These are phyloP conservation scores for Tulasnella sp. DNA, from an alignment of 768 basidiomycete genomes.

Conservation along the genomic window DNA sequence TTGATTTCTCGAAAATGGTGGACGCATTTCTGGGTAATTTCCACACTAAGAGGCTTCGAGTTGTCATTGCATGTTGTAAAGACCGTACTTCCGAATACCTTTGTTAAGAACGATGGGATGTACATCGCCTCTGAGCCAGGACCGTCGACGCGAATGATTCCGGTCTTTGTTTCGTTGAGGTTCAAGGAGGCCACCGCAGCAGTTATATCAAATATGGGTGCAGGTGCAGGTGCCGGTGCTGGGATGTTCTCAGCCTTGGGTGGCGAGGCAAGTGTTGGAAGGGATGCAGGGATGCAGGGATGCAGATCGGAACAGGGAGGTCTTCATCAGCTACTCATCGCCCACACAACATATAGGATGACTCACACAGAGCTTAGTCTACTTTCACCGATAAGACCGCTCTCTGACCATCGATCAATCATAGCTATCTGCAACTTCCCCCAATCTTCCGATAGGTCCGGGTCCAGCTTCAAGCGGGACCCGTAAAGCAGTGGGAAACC, in stretches of 20 bases:
- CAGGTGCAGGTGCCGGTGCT: not conserved
- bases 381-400: not conserved
- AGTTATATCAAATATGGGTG: not conserved
- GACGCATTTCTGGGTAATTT: no score
- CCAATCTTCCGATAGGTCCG: constrained; percentile 20
- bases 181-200: not conserved
- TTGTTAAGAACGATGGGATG: not conserved
- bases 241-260: not conserved
- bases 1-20: no score
- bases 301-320: not conserved
- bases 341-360: not conserved
- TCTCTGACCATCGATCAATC: not conserved
- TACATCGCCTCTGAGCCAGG: not conserved
- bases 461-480: constrained; percentile 1
- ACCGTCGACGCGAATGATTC: not conserved
- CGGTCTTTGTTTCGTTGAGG: not conserved
- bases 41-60: no score
- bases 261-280: not conserved
- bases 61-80: not conserved
- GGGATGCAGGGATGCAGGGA: not conserved
- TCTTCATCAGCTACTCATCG: not conserved
- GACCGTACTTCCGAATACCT: not conserved
- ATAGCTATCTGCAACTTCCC: constrained; percentile 20
- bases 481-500: not conserved
- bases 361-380: not conserved